Evolutionary conservation across 306 rosid genomes (phyloP).

Genomic region (Dicorynia guianensis): DNA sequence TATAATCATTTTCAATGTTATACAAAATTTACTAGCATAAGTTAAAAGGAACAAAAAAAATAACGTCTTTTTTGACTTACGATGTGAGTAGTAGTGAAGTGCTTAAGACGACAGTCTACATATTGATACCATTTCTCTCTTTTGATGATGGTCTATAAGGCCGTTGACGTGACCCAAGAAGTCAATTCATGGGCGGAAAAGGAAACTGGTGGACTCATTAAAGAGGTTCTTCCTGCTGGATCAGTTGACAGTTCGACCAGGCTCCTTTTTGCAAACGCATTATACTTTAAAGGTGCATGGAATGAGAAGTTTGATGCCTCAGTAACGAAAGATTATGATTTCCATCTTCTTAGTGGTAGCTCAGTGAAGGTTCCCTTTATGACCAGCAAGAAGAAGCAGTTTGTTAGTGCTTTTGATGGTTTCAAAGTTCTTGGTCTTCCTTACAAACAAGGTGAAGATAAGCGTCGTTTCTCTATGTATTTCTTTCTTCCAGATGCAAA

Average conservation of each 20-base stretch:
- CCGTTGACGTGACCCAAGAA: conserved; percentile 61
- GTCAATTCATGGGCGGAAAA: conserved; percentile 83
- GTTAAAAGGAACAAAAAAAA: too few relatives aligned
- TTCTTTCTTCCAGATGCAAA: conserved; percentile 73
- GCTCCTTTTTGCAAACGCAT: conserved; percentile 76
- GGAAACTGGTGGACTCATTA: conserved; percentile 74
- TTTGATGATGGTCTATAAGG: conserved; percentile 47
- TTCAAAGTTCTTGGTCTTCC: conserved; percentile 79
- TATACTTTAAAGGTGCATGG: conserved; percentile 92
- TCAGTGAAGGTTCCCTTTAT: conserved; percentile 75
- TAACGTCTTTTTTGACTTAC: too few relatives aligned
- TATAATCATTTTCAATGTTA: background rate
- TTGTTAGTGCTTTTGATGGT: conserved; percentile 53
- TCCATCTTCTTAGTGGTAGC: conserved; percentile 67
- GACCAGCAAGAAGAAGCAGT: conserved; percentile 65
- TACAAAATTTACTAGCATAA: too few relatives aligned
- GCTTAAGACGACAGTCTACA: background rate
- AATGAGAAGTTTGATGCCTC: conserved; percentile 64
- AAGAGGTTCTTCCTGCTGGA: conserved; percentile 67
- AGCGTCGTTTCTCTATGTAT: conserved; percentile 71
- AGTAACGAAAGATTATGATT: conserved; percentile 58
- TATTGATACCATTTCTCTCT: conserved; percentile 6
- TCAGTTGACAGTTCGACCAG: conserved; percentile 58
- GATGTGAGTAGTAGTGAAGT: background rate
- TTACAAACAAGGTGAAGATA: conserved; percentile 69